Base-by-base conservation (phyloP, 768 basidiomycete genomes). In the Boletus rufocinnamomeus region DNA sequence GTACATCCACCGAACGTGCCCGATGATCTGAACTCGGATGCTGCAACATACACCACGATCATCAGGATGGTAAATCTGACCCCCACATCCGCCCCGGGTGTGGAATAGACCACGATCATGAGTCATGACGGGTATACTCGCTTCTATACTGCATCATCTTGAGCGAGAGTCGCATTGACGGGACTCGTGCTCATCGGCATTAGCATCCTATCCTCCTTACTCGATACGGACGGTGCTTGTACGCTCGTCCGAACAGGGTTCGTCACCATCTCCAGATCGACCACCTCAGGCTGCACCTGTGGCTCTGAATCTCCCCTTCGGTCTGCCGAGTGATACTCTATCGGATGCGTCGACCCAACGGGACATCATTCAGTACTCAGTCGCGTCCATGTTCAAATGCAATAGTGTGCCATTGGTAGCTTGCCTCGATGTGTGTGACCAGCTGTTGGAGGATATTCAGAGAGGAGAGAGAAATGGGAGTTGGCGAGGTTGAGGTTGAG, bases 341-440 rank as follows among this genome's bases (percentile, higher is more conserved):
- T 40, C 4, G 19, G 19, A 51, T 14, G 7, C 16, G 35, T 50
- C 47, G n/a, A 37, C 25, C n/a, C 21, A 41, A 50, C 2, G 19
- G 27, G 10, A 17, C 11, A 10, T 54, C 14, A 34, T 23, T 51
- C 19, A 41, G 47, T 32, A 25, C 23, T 56, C 30, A 51, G 46
- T 37, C 35, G 19, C 5, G 1, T 32, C 21, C 21, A 30, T 3
- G 17, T 8, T 40, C n/a, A n/a, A n/a, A 25, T 14, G 16, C 46
- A 52, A 53, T 9, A n/a, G n/a, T n/a, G 27, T 28, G 34, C 25
- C 9, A 27, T 13, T 14, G 27, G 19, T 8, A 13, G 30, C 62
- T 59, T 25, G 59, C 66, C 59, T 66, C 43, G 47, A 66, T 47
- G 21, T 67, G 66, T 17, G 66, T 63, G n/a, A 54, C 40, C 17